phyloP scores from a whole-genome alignment of 352 stramenopile genomes.

The Hyaloperonospora brassicae region DNA sequence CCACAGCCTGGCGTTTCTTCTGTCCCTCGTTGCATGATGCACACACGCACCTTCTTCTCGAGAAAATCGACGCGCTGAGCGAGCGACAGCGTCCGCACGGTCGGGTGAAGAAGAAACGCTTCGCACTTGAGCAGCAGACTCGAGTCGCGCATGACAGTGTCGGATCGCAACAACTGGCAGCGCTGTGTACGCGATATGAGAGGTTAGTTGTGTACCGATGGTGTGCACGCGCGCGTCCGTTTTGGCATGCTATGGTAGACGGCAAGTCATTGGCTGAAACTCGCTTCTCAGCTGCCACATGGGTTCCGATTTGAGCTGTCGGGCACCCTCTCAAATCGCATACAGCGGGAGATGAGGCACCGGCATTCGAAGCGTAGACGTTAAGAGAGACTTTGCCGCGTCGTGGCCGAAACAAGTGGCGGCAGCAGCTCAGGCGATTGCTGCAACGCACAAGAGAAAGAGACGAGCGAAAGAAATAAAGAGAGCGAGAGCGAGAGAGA shows the following conservation, averaged over 20 bases:
- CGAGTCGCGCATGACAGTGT: slow-evolving; percentile 1
- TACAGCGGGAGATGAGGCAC: no score
- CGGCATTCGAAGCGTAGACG: no score
- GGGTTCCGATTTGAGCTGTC: no score
- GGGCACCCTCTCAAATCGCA: no score
- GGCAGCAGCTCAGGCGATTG: no score
- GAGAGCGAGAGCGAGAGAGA: no score
- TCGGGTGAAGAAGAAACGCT: slow-evolving; percentile 60
- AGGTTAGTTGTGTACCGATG: background rate
- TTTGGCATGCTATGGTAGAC: background rate
- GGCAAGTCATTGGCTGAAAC: no score
- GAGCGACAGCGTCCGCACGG: slow-evolving; percentile 51
- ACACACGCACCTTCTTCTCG: slow-evolving; percentile 42
- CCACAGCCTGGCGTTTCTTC: background rate
- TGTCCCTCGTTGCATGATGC: background rate
- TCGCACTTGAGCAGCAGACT: slow-evolving; percentile 53
- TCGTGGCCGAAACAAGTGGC: no score
- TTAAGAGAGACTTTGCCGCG: no score
- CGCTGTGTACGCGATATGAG: background rate
- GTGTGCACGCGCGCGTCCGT: background rate
- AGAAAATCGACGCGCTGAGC: slow-evolving; percentile 68
- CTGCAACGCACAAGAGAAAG: no score
- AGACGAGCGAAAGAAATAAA: no score
- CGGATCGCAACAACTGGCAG: background rate
- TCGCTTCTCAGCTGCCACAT: no score